These are phyloP conservation scores for Scheffersomyces lignicola DNA, from an alignment of 1,139 yeast genomes.

Conservation along the genomic window DNA sequence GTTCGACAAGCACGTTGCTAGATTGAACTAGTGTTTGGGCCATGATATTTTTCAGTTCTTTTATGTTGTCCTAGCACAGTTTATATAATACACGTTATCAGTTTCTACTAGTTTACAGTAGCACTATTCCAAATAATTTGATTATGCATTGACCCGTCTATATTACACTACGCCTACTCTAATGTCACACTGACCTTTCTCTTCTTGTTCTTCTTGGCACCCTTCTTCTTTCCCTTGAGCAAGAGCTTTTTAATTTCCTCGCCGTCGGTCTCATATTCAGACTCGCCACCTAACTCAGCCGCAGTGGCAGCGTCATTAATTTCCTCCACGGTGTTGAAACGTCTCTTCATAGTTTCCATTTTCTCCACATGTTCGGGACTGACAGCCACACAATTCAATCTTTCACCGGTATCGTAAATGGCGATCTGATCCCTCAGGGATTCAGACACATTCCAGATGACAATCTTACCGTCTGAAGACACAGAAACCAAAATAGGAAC, in stretches of 20 bases:
- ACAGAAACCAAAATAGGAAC: slow-evolving; percentile 68
- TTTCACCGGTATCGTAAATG: slow-evolving; percentile 88
- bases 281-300: slow-evolving; percentile 26
- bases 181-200: slow-evolving; percentile 56
- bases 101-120: slow-evolving; percentile 4
- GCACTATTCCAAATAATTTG: not conserved
- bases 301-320: slow-evolving; percentile 17
- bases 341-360: slow-evolving; percentile 67
- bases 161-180: slow-evolving; percentile 41
- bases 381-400: slow-evolving; percentile 81
- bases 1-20: slow-evolving; percentile 79
- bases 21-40: slow-evolving; percentile 29
- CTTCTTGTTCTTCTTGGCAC: slow-evolving; percentile 40
- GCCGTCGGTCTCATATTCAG: slow-evolving; percentile 67
- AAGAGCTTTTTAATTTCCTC: slow-evolving; percentile 51
- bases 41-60: not conserved
- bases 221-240: slow-evolving; percentile 42
- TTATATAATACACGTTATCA: not conserved
- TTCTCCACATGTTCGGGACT: slow-evolving; percentile 81
- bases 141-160: no score
- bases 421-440: slow-evolving; percentile 73
- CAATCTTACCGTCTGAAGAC: slow-evolving; percentile 90
- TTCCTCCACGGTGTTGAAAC: slow-evolving; percentile 42
- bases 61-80: not conserved
- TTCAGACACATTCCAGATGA: slow-evolving; percentile 74